Evolutionary conservation across 2,329 filamentous ascomycete species (phyloP).

Genomic region (Geosmithia morbida): DNA sequence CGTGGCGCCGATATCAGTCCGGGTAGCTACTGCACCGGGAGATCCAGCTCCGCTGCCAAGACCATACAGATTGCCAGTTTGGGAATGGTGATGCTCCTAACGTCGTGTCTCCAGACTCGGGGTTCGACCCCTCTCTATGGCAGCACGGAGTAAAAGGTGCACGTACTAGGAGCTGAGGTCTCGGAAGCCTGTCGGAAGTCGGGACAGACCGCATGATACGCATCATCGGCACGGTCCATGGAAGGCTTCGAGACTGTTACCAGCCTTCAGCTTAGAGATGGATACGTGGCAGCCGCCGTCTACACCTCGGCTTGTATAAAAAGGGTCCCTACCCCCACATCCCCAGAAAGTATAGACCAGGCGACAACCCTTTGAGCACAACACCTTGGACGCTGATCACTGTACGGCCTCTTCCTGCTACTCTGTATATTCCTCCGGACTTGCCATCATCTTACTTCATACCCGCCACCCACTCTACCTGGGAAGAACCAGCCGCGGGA

Average conservation of each 20-base stretch:
- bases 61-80: background rate
- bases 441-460: background rate
- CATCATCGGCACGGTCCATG: too few species aligned
- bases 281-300: too few species aligned
- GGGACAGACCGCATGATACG: background rate
- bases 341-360: too few species aligned
- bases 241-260: too few species aligned
- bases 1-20: background rate
- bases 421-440: background rate
- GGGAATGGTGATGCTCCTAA: background rate
- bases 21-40: background rate
- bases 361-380: too few species aligned
- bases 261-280: too few species aligned
- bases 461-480: background rate
- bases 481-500: too few species aligned
- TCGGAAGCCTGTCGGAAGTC: background rate
- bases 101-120: background rate
- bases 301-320: too few species aligned
- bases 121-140: background rate
- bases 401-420: too few species aligned
- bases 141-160: background rate
- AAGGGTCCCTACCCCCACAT: too few species aligned
- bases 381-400: too few species aligned
- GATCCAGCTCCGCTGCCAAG: background rate
- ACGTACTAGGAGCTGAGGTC: background rate